Conservation (phyloP, 768 basidiomycete species). For the Macrocybe gigantea region DNA sequence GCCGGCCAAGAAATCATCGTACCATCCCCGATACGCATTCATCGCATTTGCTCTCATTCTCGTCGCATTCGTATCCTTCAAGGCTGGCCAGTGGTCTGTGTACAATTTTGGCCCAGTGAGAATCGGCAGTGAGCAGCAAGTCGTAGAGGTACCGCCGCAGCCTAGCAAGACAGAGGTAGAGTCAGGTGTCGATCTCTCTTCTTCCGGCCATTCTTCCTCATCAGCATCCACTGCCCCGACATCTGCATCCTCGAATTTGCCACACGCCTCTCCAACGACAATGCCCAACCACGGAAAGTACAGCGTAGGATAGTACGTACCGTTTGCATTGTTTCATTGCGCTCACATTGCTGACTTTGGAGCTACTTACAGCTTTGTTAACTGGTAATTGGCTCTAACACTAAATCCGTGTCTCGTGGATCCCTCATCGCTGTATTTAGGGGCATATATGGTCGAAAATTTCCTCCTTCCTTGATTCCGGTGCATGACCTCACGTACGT, state of each 20-base stretch:
- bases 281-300: slow-evolving; percentile 53
- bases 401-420: background rate
- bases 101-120: slow-evolving; percentile 1
- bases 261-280: slow-evolving; percentile 12
- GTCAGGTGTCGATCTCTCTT: background rate
- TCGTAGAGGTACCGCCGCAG: background rate
- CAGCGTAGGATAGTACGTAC: slow-evolving; percentile 75
- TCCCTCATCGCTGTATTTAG: slow-evolving; percentile 27
- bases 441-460: slow-evolving; percentile 96
- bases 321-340: background rate
- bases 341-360: slow-evolving; percentile 7
- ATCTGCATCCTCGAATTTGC: slow-evolving; percentile 2
- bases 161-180: background rate
- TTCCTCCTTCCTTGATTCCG: slow-evolving; percentile 81
- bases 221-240: slow-evolving; percentile 5
- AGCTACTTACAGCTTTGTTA: slow-evolving; percentile 53
- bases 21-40: slow-evolving; percentile 7
- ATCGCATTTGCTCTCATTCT: slow-evolving; percentile 28
- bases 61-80: slow-evolving; percentile 35
- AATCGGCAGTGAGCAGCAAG: background rate
- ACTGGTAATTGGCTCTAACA: slow-evolving; percentile 43
- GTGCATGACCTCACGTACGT: slow-evolving; percentile 79
- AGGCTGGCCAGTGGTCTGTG: slow-evolving; percentile 35
- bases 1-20: too few relatives aligned
- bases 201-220: slow-evolving; percentile 3